Base-by-base conservation (phyloP, 305 asterid species). In the Fraxinus sp. region DNA sequence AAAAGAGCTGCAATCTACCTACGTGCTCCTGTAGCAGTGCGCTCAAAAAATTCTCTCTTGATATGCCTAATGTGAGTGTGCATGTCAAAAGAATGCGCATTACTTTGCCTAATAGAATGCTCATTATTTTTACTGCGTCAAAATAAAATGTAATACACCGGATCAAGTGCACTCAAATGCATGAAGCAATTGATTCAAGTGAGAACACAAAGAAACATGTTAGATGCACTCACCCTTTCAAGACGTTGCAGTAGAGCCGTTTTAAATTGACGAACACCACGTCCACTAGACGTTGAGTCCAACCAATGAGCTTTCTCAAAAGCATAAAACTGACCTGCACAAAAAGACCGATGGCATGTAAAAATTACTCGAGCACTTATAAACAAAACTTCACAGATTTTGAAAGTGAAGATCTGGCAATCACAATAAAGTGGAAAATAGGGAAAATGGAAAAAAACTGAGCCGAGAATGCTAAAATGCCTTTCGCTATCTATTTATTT, bases 241-340 rank as follows among this genome's bases (percentile, higher is more conserved):
- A 96, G 93, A 14, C 97, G 97, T 84, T 94, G 98, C 90, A 94
- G 84, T 85, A 96, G 98, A 84, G 99, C 98, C 33, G 99, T 96
- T 91, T 94, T 96, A 85, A 96, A 96, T 84, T 96, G 99, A 68
- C 99, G 97, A 79, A 94, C 99, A 86, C 99, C 98, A 81, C 98
- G 98, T 81, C 99, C 99, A 86, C 97, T 96, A 0, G 98, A 96
- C 79, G 91, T 92, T 74, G 99, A 98, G 85, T 96, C 99, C 93
- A 96, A 83, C 83, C 94, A 89, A 84, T 96, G 99, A 83, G 98
- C 99, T 87, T 96, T 94, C 85, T 94, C 98, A 85, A 96, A 94
- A 83, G 99, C 99, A 91, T 96, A 94, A 90, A 96, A 96, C 79
- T 98, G 92, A 85, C 99, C 98, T 96, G 88, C 90, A 88, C 59